Evolutionary conservation across 352 stramenopile genomes (phyloP), one percentile per base, ranked within the genome.

Genomic region (Pythium phragmiticola): DNA sequence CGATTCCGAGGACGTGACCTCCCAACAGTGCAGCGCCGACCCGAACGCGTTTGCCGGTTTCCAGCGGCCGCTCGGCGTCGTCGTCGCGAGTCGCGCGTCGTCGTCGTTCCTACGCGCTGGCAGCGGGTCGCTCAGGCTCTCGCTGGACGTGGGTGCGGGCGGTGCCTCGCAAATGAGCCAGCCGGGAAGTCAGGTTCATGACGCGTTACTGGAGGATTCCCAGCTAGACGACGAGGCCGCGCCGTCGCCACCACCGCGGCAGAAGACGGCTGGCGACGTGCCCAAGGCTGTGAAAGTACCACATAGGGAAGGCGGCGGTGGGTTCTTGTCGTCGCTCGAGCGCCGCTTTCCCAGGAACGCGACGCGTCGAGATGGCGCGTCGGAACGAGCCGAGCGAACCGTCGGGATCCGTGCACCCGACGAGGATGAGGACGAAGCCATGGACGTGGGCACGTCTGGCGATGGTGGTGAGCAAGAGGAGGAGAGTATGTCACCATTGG

Each of bases 11-110:
- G 82, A 71, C 46, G 84, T 80, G 36, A 71, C 55, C 34, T 82
- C 77, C 0, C 69, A 68, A 64, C 84, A 92, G 57, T 89, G 72
- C 70, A 90, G 84, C 49, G 80, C 84, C 7, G 80, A 90, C 60
- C 70, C 74, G 41, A 80, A 48, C 54, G 76, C 81, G 28, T 90
- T 92, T 60, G n/a, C 66, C 21, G 72, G 72, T 7, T 74, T 84
- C 46, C 67, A 72, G 37, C 55, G 60, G 13, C 37, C 54, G 17
- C 56, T 46, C 26, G 55, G 51, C 41, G 67, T 74, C 19, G 57
- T 69, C 33, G 6, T 60, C 23, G 7, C 51, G 33, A 65, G 26
- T 14, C 9, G 23, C 41, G 55, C 21, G 51, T 45, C 36, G 13
- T 45, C 36, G 13, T 42, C 21, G 17, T 33, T 42, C n/a, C 19